A percentile compares a stretch with the other conserved stretches of the same genome.
phyloP scores from a whole-genome alignment of 2,329 filamentous ascomycete genomes.

The Neopestalotiopsis sp. region DNA sequence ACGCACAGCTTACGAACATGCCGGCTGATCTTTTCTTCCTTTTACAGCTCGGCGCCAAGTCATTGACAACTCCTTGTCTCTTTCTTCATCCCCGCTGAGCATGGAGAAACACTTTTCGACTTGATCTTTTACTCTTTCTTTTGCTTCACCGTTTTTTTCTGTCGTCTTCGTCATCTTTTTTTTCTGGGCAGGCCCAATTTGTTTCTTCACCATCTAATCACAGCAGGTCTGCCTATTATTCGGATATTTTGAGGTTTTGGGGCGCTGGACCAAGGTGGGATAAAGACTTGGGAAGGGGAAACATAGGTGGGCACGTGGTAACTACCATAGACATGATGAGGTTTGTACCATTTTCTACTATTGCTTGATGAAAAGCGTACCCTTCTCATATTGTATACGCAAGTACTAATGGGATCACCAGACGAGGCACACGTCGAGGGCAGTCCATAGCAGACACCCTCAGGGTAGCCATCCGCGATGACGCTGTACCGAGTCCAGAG shows the following conservation, averaged over 20 bases:
- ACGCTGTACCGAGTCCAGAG: background rate
- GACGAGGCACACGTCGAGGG: conserved; percentile 21
- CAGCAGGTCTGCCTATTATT: background rate
- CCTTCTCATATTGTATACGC: no score
- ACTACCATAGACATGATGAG: conserved; percentile 4
- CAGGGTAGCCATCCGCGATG: conserved; percentile 18
- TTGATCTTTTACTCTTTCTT: conserved; percentile 4
- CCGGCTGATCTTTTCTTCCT: conserved; percentile 4
- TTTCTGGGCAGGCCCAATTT: conserved; percentile 16
- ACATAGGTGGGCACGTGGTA: background rate
- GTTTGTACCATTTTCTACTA: background rate
- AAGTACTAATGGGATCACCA: conserved; percentile 5
- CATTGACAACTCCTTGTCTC: background rate
- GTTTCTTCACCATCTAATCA: conserved; percentile 10
- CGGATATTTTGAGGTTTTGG: background rate
- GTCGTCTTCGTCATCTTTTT: conserved; percentile 3
- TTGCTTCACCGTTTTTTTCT: background rate
- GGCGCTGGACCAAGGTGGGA: background rate
- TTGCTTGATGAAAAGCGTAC: background rate
- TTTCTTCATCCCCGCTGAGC: background rate
- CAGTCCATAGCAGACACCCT: conserved; percentile 18
- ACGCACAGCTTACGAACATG: background rate
- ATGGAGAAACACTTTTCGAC: conserved; percentile 4
- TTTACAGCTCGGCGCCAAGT: conserved; percentile 9
- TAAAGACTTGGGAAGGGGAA: background rate